Evolutionary conservation across 805 yeast species (phyloP).

Genomic region (Jamesozyma lodderae): DNA sequence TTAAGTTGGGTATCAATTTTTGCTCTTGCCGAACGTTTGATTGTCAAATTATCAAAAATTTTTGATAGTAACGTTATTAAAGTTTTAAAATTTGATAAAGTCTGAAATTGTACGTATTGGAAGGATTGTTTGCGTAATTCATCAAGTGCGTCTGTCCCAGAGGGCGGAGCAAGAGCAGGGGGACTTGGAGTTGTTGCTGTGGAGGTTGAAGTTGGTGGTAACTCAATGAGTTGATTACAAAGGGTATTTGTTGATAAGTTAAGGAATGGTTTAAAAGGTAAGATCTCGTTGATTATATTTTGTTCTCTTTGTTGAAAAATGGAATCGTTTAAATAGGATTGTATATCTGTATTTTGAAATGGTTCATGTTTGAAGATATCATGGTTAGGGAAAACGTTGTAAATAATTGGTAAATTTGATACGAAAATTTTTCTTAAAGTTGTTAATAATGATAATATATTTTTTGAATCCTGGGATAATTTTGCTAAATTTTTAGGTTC

Average conservation of each 20-base stretch:
- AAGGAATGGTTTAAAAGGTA: conserved; percentile 8
- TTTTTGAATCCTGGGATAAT: conserved; percentile 11
- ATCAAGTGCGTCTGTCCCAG: conserved; percentile 2
- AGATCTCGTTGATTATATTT: conserved; percentile 7
- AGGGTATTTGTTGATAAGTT: conserved; percentile 6
- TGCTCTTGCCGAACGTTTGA: conserved; percentile 22
- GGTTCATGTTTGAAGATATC: conserved; percentile 22
- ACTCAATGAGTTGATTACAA: conserved; percentile 5
- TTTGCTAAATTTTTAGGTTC: conserved; percentile 4
- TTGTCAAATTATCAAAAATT: conserved; percentile 22
- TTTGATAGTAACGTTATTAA: conserved; percentile 19
- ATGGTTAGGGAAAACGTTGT: conserved; percentile 24
- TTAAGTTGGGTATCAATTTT: conserved; percentile 19
- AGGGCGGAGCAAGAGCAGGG: no score
- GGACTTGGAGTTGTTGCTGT: no score
- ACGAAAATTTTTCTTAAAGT: conserved; percentile 17
- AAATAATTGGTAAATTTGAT: conserved; percentile 23
- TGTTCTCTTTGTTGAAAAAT: conserved; percentile 2
- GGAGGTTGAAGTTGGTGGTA: no score
- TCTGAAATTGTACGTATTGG: conserved; percentile 23
- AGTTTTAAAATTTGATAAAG: conserved; percentile 21
- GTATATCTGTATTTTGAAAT: conserved; percentile 19
- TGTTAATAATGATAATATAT: conserved; percentile 19
- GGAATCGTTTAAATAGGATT: conserved; percentile 16
- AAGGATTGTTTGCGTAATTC: conserved; percentile 11